Evolutionary conservation across 1,284 basidiomycete genomes (phyloP).

Genomic region (Phlebopus sp.): DNA sequence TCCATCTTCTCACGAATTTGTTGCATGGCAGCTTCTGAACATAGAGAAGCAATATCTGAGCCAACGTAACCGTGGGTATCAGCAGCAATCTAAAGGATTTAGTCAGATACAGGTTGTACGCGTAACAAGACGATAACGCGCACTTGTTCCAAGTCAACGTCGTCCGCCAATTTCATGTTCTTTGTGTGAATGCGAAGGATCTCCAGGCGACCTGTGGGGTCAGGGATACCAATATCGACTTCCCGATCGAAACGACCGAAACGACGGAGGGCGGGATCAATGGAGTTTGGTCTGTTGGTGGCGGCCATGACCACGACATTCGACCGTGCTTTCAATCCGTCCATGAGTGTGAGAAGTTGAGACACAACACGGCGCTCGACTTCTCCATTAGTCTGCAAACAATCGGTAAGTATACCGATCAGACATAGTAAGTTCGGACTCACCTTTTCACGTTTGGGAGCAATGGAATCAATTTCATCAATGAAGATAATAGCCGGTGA

Average conservation of each 20-base stretch:
- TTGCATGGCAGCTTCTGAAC: conserved; percentile 90
- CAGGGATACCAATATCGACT: conserved; percentile 98
- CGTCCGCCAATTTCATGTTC: conserved; percentile 99
- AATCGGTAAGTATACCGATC: conserved; percentile 19
- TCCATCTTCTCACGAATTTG: conserved; percentile 93
- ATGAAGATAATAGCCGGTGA: conserved; percentile 99
- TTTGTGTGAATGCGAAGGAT: conserved; percentile 99
- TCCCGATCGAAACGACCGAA: conserved; percentile 99
- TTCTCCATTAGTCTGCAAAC: conserved; percentile 88
- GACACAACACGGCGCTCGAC: conserved; percentile 99
- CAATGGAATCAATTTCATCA: conserved; percentile 99
- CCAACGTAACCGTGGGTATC: conserved; percentile 99
- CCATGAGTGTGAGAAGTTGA: conserved; percentile 97
- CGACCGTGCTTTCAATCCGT: conserved; percentile 96
- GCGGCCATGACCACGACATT: conserved; percentile 99
- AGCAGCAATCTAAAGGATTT: conserved; percentile 77
- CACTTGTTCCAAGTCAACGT: conserved; percentile 96
- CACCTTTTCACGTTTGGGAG: conserved; percentile 97
- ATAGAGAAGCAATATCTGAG: conserved; percentile 94
- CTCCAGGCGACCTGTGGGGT: conserved; percentile 97
- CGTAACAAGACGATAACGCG: conserved; percentile 10
- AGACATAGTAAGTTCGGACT: not conserved
- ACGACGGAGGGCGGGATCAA: conserved; percentile 95
- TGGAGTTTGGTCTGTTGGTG: conserved; percentile 98
- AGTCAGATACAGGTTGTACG: not conserved